Base-by-base conservation (phyloP, 345 rosid species). In the Chamaenerion angustifolium region DNA sequence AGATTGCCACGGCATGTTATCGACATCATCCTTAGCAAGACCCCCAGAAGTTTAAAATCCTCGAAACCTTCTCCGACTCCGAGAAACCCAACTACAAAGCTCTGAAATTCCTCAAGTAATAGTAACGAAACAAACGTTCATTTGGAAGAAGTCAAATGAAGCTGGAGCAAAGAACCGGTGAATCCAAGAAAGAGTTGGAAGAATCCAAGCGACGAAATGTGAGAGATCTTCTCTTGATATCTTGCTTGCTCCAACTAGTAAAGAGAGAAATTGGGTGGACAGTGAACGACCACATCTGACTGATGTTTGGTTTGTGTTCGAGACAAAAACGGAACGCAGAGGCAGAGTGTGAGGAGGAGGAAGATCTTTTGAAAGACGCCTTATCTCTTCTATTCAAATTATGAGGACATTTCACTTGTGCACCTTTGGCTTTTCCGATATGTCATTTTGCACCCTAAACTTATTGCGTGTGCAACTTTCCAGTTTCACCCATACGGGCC, bases 21-120 rank as follows among this genome's bases (percentile, higher is more conserved):
- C 60, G 84, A 76, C 80, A 82, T 67, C 83, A 83, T 83, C 62
- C 74, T 81, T 45, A 51, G 58, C 53, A 46, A 52, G 45, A 71
- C 61, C 65, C 54, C 61, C 41, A 71, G 54, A 63, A 41, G 27
- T 54, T n/a, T 54, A 65, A 59, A 17, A 55, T 21, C 25, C 25
- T n/a, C n/a, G n/a, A n/a, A n/a, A n/a, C n/a, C n/a, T 21, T 21
- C 25, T 21, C 25, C 25, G 25, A 21, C 4, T 21, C 25, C 25
- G 25, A 21, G 25, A 21, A 21, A 21, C 25, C 4, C 25, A 21
- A 21, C 25, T 1, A 21, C 4, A 21, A 19, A 9, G 35, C 4
- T 21, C 19, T 37, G 46, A 42, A 47, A 15, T 42, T 46, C 37
- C 13, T 3, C 2, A 21, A 21, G 8, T 25, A 4, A n/a, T n/a